Evolutionary conservation across 208 protist species (phyloP), one percentile per base, ranked within the genome.

Genomic region (Acanthamoeba lenticulata): DNA sequence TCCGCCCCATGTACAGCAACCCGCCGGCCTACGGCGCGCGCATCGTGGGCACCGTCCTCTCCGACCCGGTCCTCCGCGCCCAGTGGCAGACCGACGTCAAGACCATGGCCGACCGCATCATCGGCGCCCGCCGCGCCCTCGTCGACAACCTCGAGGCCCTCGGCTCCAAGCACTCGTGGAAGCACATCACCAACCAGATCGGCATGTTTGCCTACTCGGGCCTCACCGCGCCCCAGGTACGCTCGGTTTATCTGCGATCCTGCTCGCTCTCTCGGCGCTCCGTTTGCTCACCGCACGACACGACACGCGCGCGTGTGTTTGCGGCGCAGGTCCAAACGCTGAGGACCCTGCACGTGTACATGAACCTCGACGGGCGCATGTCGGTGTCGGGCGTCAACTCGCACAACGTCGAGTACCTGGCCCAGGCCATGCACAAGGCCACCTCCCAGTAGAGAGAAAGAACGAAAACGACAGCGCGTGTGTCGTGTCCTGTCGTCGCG

Each of bases 201-300:
- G 99, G 99, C 94, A 99, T 99, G 99, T 99, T 99, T 96, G 99
- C 98, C 74, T 99, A 98, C 95, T 74, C 49, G 11, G 90, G 90
- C 40, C 55, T 94, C n/a, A 94, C 90, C 24, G n/a, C 90, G 2
- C 38, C 38, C 27, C 90, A 93, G 67, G 85, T 88, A 45, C 77
- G 77, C 0, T 13, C 44, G 5, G 17, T 17, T 24, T 0, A 0
- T 7, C 2, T 57, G 19, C 9, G 55, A 15, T 24, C 24, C 32
- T 5, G 15, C 45, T 19, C n/a, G 7, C 5, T 49, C 7, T 42
- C n/a, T 6, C 32, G 72, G 5, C 27, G 19, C 29, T 49, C n/a
- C 24, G 29, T 72, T 27, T 1, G 9, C 3, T 72, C 15, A 72
- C 6, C 62, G 29, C 24, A 38, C 24, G 1, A 15, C 19, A 13